phyloP scores from a whole-genome alignment of 2,329 filamentous ascomycete genomes.

The Fusarium chaquense region DNA sequence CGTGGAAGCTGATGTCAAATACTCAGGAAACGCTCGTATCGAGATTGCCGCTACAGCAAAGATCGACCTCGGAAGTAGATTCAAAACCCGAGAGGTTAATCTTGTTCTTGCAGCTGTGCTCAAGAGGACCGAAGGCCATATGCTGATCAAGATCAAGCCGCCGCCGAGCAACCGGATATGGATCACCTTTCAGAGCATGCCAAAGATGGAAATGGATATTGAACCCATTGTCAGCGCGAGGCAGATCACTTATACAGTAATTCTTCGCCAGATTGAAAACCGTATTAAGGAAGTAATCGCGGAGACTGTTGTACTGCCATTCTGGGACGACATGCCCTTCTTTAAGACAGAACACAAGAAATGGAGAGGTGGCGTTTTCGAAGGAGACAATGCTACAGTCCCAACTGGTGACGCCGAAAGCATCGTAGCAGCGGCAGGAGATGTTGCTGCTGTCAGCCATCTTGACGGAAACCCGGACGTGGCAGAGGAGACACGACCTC shows the following conservation, averaged over 20 bases:
- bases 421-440: slow-evolving; percentile 55
- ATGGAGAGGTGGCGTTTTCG: slow-evolving; percentile 88
- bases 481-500: slow-evolving; percentile 56
- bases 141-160: slow-evolving; percentile 89
- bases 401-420: slow-evolving; percentile 38
- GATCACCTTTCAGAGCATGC: slow-evolving; percentile 94
- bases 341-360: slow-evolving; percentile 81
- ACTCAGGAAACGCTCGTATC: slow-evolving; percentile 88
- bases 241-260: slow-evolving; percentile 94
- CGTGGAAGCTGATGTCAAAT: slow-evolving; percentile 87
- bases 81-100: slow-evolving; percentile 91
- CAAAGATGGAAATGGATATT: slow-evolving; percentile 92
- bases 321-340: slow-evolving; percentile 97
- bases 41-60: slow-evolving; percentile 94
- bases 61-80: slow-evolving; percentile 87
- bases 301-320: slow-evolving; percentile 90
- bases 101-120: slow-evolving; percentile 87
- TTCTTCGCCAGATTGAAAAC: slow-evolving; percentile 93
- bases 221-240: slow-evolving; percentile 95
- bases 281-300: slow-evolving; percentile 93
- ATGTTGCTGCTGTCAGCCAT: slow-evolving; percentile 61
- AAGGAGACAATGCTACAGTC: slow-evolving; percentile 63
- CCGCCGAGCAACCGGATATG: slow-evolving; percentile 96
- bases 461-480: slow-evolving; percentile 57
- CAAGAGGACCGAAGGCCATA: slow-evolving; percentile 86